Percentiles rank a stretch among this genome's conserved stretches.
These are phyloP conservation scores for Rugosomyces carneus DNA, from an alignment of 1,284 basidiomycete genomes.

Conservation along the genomic window DNA sequence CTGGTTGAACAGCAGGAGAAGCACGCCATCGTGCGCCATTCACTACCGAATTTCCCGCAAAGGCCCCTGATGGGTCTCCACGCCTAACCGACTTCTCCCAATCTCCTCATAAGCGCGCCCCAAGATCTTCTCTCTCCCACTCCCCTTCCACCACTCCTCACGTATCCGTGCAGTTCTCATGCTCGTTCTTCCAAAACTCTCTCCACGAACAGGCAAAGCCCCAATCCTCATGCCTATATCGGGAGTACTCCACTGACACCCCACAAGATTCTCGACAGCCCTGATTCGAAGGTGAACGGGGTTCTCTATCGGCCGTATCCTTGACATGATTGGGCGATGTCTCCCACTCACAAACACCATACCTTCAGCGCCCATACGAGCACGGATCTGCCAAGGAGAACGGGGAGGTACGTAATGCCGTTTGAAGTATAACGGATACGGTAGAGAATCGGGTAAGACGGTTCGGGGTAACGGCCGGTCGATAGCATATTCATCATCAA, in stretches of 20 bases:
- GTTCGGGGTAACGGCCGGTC: slow-evolving; percentile 21
- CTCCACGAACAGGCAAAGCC: not conserved
- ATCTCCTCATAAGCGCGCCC: slow-evolving; percentile 55
- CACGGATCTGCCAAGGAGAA: slow-evolving; percentile 29
- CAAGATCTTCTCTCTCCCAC: slow-evolving; percentile 50
- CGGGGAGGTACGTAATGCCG: slow-evolving; percentile 26
- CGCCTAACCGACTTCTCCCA: slow-evolving; percentile 44
- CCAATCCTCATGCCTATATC: not conserved
- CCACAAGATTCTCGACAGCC: slow-evolving; percentile 48
- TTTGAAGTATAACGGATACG: slow-evolving; percentile 31
- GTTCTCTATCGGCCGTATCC: slow-evolving; percentile 50
- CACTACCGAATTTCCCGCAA: not conserved
- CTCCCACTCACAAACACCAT: not conserved
- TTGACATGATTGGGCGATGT: slow-evolving; percentile 14
- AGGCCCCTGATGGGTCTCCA: slow-evolving; percentile 1
- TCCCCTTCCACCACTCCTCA: slow-evolving; percentile 37
- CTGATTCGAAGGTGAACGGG: slow-evolving; percentile 50
- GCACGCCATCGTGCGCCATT: not conserved
- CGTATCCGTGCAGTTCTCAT: not conserved
- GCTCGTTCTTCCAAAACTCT: slow-evolving; percentile 12
- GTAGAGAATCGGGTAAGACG: slow-evolving; percentile 29
- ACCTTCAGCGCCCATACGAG: slow-evolving; percentile 9
- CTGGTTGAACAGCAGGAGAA: not conserved
- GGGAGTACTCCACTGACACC: not conserved
- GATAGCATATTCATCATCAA: not conserved